phyloP scores from a whole-genome alignment of 495 filamentous ascomycete species.

The Thozetella sp. region DNA sequence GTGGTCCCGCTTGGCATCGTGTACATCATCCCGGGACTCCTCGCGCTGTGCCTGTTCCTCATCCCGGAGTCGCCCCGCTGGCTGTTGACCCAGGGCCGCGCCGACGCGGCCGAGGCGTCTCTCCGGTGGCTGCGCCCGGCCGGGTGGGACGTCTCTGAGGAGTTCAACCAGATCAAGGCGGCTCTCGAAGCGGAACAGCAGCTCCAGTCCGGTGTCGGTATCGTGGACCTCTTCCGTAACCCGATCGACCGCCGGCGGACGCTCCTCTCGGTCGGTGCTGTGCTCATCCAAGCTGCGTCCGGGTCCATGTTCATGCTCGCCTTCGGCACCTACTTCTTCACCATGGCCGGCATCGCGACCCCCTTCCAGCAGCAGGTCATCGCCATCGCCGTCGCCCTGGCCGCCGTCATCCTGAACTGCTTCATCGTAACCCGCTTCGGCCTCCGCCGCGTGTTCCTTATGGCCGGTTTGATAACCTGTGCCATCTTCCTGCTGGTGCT shows the following conservation, averaged over 20 bases:
- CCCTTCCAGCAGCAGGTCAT: conserved; percentile 49
- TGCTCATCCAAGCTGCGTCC: conserved; percentile 51
- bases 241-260: conserved; percentile 50
- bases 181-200: conserved; percentile 45
- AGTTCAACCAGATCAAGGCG: conserved; percentile 48
- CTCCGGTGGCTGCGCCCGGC: conserved; percentile 41
- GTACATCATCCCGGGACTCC: conserved; percentile 51
- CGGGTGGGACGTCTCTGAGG: conserved; percentile 36
- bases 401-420: conserved; percentile 50
- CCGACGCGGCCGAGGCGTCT: conserved; percentile 35
- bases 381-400: conserved; percentile 48
- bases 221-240: conserved; percentile 48
- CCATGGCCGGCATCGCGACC: conserved; percentile 47
- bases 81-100: conserved; percentile 48
- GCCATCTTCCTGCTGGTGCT: conserved; percentile 48
- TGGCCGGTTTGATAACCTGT: conserved; percentile 45
- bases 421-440: conserved; percentile 50
- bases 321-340: conserved; percentile 32
- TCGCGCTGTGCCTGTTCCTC: conserved; percentile 51
- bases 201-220: conserved; percentile 34
- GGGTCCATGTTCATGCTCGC: conserved; percentile 57
- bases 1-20: conserved; percentile 57
- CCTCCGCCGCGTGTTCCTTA: conserved; percentile 49
- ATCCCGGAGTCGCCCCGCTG: conserved; percentile 64
- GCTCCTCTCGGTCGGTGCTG: conserved; percentile 39